Conservation (phyloP, 2,329 filamentous ascomycete species). For the Fusarium albidum region DNA sequence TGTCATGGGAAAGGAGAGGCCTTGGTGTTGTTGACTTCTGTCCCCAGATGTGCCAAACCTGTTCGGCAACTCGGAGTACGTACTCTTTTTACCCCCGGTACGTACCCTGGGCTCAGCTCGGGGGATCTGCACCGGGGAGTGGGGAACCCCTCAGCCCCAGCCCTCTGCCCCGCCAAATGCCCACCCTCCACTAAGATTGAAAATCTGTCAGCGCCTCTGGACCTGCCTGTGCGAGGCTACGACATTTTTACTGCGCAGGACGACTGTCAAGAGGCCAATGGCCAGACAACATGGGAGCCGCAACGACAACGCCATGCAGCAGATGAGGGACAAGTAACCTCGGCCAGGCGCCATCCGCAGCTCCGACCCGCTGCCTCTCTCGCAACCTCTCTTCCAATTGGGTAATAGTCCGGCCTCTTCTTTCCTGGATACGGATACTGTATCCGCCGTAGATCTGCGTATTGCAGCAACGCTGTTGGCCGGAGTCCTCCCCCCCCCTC, state of each 20-base stretch:
- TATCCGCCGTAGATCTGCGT: slow-evolving; percentile 10
- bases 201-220: too few species aligned
- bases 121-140: too few species aligned
- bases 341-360: too few species aligned
- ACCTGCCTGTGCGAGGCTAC: too few species aligned
- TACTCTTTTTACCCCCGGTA: neutral
- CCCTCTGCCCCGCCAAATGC: too few species aligned
- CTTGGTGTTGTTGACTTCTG: neutral
- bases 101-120: too few species aligned
- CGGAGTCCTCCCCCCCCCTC: neutral
- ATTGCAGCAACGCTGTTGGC: slow-evolving; percentile 9
- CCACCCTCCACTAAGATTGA: too few species aligned
- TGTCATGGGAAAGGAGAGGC: too few species aligned
- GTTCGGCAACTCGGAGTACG: neutral
- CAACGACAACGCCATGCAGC: neutral
- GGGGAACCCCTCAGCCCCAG: too few species aligned
- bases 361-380: neutral
- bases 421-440: neutral
- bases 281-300: too few species aligned
- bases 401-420: neutral
- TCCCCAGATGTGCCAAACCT: slow-evolving; percentile 3
- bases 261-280: too few species aligned
- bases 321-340: neutral
- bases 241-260: too few species aligned
- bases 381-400: neutral